These are phyloP conservation scores for Phytophthora rubi DNA, from an alignment of 352 stramenopile genomes.

Conservation along the genomic window DNA sequence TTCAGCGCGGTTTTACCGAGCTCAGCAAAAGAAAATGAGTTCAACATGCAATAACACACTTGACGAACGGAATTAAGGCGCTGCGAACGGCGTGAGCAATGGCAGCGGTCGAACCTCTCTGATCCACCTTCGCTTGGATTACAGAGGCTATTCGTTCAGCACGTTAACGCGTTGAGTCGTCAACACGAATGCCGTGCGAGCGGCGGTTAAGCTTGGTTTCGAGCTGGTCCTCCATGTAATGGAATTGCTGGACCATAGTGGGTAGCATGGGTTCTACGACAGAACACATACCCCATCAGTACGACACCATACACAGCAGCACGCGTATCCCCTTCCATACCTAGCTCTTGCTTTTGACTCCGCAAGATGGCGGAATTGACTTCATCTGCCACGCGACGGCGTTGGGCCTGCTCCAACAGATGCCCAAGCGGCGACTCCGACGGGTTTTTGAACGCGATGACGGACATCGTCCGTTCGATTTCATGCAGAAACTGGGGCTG, in stretches of 20 bases:
- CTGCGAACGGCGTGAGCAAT: neutral
- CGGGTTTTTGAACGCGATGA: constrained; percentile 80
- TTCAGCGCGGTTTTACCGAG: constrained; percentile 6
- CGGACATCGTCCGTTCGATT: constrained; percentile 79
- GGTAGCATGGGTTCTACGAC: constrained; percentile 70
- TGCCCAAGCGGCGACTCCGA: constrained; percentile 59
- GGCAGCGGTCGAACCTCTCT: neutral
- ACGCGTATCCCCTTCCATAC: constrained; percentile 20
- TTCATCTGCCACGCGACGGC: constrained; percentile 70
- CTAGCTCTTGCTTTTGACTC: constrained; percentile 77
- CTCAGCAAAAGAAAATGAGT: constrained; percentile 6
- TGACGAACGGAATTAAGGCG: constrained; percentile 16
- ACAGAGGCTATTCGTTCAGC: neutral
- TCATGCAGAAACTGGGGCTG: constrained; percentile 76
- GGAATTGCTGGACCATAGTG: constrained; percentile 80
- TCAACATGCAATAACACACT: constrained; percentile 32
- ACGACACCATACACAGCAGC: neutral
- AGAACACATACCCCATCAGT: neutral
- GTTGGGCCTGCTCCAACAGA: constrained; percentile 67
- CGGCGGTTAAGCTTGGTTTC: constrained; percentile 62
- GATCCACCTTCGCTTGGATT: neutral
- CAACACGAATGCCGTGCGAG: constrained; percentile 54
- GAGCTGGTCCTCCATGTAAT: constrained; percentile 82
- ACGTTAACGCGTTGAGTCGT: constrained; percentile 43
- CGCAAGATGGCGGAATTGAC: constrained; percentile 79